A percentile compares a stretch with the other conserved stretches of the same genome.
These are phyloP conservation scores for Pittosporum tobira DNA, from an alignment of 129 eudicot species.

Conservation along the genomic window DNA sequence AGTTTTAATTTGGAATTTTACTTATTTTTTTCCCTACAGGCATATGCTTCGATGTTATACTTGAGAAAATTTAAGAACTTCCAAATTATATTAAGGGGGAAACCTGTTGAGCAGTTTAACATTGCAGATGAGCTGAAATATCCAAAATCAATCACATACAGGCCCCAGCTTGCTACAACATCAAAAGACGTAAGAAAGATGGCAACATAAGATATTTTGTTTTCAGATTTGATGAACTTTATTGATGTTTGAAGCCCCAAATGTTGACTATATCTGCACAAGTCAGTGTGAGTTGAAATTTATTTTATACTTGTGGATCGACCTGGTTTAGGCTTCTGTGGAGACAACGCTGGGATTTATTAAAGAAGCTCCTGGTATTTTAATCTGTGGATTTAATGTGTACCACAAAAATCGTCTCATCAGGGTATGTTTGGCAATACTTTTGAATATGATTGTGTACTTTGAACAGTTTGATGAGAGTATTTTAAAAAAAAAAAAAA, in stretches of 20 bases:
- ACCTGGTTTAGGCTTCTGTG: slow-evolving; percentile 46
- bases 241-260: not conserved
- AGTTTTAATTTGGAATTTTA: no score
- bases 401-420: slow-evolving; percentile 96
- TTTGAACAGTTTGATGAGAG: not conserved
- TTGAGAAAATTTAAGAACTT: slow-evolving; percentile 67
- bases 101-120: slow-evolving; percentile 63
- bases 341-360: slow-evolving; percentile 80
- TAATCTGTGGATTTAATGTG: slow-evolving; percentile 64
- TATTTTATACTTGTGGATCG: not conserved
- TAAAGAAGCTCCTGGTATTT: slow-evolving; percentile 72
- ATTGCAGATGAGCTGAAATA: slow-evolving; percentile 58
- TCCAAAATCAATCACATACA: slow-evolving; percentile 37
- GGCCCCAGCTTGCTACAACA: slow-evolving; percentile 43
- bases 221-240: not conserved
- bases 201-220: slow-evolving; percentile 3
- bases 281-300: not conserved
- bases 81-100: slow-evolving; percentile 66
- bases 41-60: slow-evolving; percentile 83
- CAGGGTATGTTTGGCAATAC: slow-evolving; percentile 45
- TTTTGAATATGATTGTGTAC: not conserved
- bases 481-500: no score
- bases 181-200: slow-evolving; percentile 46
- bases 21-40: slow-evolving; percentile 34
- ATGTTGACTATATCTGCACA: not conserved